Evolutionary conservation across 23 red algal genomes (phyloP), one percentile per base, ranked within the genome.

Genomic region (Gracilaria caudata): DNA sequence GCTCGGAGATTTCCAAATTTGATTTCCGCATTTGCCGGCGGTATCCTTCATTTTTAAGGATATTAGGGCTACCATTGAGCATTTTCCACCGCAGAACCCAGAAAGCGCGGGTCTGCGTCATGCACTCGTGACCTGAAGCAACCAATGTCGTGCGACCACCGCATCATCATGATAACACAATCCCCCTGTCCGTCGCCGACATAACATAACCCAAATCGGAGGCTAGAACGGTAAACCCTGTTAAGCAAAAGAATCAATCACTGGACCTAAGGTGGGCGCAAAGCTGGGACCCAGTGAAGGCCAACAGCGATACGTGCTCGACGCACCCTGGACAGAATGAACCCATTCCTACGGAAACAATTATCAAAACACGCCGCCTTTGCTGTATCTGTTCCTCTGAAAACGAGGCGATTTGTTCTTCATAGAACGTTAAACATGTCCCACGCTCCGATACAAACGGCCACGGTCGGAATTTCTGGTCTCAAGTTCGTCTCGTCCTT

Each of bases 401-500:
- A 38, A 21, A 45, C 0, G 25, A 43, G 70, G 26, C 4, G 14
- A 49, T 24, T 36, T 75, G 40, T 26, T 29, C 19, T 7, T 9
- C 39, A 3, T 4, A 75, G 70, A 47, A 75, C 21, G 19, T 14
- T 75, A 75, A 47, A 10, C n/a, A 75, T 75, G 70, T 75, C 70
- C 8, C 12, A 14, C 16, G 33, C 19, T 75, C n/a, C 70, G 2
- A 28, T 30, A 7, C 6, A 75, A 29, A 47, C 21, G 17, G 24
- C 37, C 9, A 41, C 77, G 16, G 51, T 64, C 19, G 72, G 53
- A 39, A 78, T 93, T 1, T 29, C 70, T 19, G 36, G 77, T 17
- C 59, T 93, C 4, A 54, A 68, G 10, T 86, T 93, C 63, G 55
- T 47, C 10, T 77, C 90, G 32, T 80, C 93, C 7, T 95, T 95